Percentiles rank a stretch among this genome's conserved stretches.
These are phyloP conservation scores for Jaltomata sinuosa DNA, from an alignment of 257 asterid species.

Conservation along the genomic window DNA sequence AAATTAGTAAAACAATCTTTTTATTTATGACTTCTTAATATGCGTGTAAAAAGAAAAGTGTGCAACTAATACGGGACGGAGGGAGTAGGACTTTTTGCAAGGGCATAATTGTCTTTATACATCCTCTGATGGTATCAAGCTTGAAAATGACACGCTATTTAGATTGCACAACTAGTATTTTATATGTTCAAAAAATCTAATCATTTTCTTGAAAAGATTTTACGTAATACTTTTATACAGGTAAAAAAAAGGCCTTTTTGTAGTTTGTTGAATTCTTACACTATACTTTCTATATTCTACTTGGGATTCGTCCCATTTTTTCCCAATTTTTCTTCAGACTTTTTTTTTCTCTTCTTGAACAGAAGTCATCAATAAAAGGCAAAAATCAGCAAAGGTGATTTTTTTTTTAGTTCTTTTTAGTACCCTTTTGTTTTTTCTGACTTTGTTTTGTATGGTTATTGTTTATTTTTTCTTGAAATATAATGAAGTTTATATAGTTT, in stretches of 20 bases:
- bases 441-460: neutral
- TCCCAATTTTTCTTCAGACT: neutral
- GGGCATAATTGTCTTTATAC: neutral
- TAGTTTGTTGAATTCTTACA: neutral
- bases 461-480: neutral
- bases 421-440: no score
- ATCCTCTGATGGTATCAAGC: neutral
- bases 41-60: no score
- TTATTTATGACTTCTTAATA: no score
- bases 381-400: neutral
- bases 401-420: neutral
- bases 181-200: neutral
- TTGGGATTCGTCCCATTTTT: conserved; percentile 1
- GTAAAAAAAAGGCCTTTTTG: neutral
- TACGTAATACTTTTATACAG: neutral
- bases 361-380: neutral
- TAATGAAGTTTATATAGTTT: neutral
- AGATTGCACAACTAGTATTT: neutral
- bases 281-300: neutral
- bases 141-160: conserved; percentile 8
- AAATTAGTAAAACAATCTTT: no score
- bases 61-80: no score
- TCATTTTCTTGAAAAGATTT: neutral
- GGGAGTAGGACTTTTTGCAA: neutral
- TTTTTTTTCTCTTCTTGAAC: neutral